A percentile compares a stretch with the other conserved stretches of the same genome.
phyloP scores from a whole-genome alignment of 1,139 yeast species.

The Hyphopichia fennica region DNA sequence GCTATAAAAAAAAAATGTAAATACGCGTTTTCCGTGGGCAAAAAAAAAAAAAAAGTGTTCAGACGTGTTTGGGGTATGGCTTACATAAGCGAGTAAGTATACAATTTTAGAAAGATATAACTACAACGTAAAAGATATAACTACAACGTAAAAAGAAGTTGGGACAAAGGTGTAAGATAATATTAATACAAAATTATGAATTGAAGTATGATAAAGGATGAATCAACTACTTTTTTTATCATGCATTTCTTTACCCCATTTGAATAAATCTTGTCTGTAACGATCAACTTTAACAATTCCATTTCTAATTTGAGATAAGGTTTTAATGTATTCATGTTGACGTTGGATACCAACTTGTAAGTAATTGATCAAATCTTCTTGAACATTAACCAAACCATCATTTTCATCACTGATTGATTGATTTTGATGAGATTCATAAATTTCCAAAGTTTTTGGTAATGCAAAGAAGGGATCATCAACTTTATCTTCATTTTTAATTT shows the following conservation, averaged over 20 bases:
- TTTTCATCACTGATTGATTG: conserved; percentile 23
- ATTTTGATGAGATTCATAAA: conserved; percentile 36
- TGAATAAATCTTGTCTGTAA: conserved; percentile 62
- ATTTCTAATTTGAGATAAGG: conserved; percentile 66
- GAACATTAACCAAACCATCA: conserved; percentile 29
- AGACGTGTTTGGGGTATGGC: no score
- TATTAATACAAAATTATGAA: neutral
- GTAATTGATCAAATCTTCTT: conserved; percentile 45
- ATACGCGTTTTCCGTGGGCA: no score
- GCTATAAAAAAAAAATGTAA: neutral
- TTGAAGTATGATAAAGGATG: neutral
- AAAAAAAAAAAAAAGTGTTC: no score
- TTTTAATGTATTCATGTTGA: conserved; percentile 85
- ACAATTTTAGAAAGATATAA: no score
- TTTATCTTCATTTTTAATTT: neutral
- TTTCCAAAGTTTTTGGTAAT: conserved; percentile 34
- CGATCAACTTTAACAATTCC: conserved; percentile 80
- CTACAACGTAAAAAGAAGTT: no score
- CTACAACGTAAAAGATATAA: no score
- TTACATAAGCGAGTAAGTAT: no score
- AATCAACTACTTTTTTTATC: conserved; percentile 51
- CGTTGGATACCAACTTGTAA: conserved; percentile 66
- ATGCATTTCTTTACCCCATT: conserved; percentile 86
- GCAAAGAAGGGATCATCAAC: conserved; percentile 41
- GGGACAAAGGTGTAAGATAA: neutral